Conservation (phyloP, 1,139 yeast genomes). For the Saccharomyces hybrid region DNA sequence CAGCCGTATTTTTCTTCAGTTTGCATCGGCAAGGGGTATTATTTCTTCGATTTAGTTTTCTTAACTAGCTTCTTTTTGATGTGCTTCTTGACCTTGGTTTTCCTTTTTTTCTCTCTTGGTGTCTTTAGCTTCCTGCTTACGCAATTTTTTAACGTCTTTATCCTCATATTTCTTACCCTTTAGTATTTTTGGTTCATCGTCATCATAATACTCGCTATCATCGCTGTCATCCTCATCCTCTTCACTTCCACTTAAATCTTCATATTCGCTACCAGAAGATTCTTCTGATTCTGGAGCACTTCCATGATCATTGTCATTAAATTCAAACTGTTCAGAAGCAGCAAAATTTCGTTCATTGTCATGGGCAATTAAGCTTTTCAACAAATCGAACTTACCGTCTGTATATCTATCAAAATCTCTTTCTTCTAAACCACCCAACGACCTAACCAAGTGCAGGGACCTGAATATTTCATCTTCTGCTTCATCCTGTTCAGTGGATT, state of each 20-base stretch:
- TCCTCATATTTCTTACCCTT: slow-evolving; percentile 78
- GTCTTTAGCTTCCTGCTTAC: slow-evolving; percentile 78
- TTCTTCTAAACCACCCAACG: slow-evolving; percentile 67
- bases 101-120: slow-evolving; percentile 83
- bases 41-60: slow-evolving; percentile 39
- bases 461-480: slow-evolving; percentile 85
- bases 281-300: slow-evolving; percentile 12
- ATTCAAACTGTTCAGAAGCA: slow-evolving; percentile 26
- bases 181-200: slow-evolving; percentile 36
- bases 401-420: slow-evolving; percentile 78
- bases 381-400: slow-evolving; percentile 72
- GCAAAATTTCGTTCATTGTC: slow-evolving; percentile 30
- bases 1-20: neutral
- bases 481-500: slow-evolving; percentile 44
- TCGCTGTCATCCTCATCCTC: slow-evolving; percentile 30
- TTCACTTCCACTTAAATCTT: slow-evolving; percentile 12
- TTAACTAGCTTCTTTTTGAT: slow-evolving; percentile 70
- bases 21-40: slow-evolving; percentile 2
- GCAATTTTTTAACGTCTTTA: slow-evolving; percentile 72
- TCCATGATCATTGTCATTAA: slow-evolving; percentile 12
- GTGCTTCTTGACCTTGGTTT: slow-evolving; percentile 86
- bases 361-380: slow-evolving; percentile 51
- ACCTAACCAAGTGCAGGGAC: slow-evolving; percentile 74
- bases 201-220: slow-evolving; percentile 30
- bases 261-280: slow-evolving; percentile 17